A percentile compares a stretch with the other conserved stretches of the same genome.
These are phyloP conservation scores for Aspergillus persii DNA, from an alignment of 2,329 filamentous ascomycete species.

Conservation along the genomic window DNA sequence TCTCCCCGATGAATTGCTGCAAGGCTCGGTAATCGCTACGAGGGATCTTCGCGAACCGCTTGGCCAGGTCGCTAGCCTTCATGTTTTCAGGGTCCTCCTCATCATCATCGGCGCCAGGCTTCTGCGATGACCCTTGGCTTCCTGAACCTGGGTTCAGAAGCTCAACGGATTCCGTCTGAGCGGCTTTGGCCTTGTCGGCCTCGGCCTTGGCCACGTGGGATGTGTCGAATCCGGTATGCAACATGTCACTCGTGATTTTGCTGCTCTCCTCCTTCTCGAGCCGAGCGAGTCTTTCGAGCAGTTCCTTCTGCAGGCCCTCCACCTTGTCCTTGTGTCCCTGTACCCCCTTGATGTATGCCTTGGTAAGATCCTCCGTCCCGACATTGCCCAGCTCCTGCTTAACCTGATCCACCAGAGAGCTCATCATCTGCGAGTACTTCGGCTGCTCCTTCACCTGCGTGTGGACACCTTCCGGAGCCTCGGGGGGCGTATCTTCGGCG, in stretches of 20 bases:
- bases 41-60: slow-evolving; percentile 76
- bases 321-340: slow-evolving; percentile 76
- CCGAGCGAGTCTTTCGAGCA: slow-evolving; percentile 70
- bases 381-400: slow-evolving; percentile 77
- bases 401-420: slow-evolving; percentile 89
- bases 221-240: slow-evolving; percentile 87
- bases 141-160: slow-evolving; percentile 67
- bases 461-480: slow-evolving; percentile 76
- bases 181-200: slow-evolving; percentile 47
- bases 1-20: slow-evolving; percentile 71
- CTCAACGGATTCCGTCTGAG: slow-evolving; percentile 55
- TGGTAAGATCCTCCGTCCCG: slow-evolving; percentile 67
- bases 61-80: slow-evolving; percentile 73
- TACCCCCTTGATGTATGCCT: slow-evolving; percentile 75
- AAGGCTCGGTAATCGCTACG: slow-evolving; percentile 70
- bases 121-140: slow-evolving; percentile 45
- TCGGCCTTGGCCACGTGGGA: slow-evolving; percentile 69
- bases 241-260: slow-evolving; percentile 91
- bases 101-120: slow-evolving; percentile 45
- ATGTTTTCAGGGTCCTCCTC: slow-evolving; percentile 68
- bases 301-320: slow-evolving; percentile 70
- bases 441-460: slow-evolving; percentile 71
- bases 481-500: slow-evolving; percentile 71
- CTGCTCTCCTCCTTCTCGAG: slow-evolving; percentile 79
- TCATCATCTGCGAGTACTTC: slow-evolving; percentile 96